Conservation (phyloP, 768 basidiomycete genomes). For the Amyloporia xantha region DNA sequence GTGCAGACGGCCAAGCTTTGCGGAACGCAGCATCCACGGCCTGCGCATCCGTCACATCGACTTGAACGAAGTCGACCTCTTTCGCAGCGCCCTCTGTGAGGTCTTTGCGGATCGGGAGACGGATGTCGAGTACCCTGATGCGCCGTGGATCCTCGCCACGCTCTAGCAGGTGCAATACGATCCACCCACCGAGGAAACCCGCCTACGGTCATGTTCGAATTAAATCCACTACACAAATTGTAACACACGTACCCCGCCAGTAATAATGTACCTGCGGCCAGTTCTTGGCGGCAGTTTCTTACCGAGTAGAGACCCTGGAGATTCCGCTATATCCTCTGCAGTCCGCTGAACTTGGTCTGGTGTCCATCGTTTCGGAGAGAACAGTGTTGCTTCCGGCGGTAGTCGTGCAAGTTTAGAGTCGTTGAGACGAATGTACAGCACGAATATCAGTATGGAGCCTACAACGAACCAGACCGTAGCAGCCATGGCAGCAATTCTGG, state of each 20-base stretch:
- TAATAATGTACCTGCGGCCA: conserved; percentile 67
- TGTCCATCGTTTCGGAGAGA: conserved; percentile 49
- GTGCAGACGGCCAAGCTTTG: conserved; percentile 48
- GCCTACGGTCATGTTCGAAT: conserved; percentile 33
- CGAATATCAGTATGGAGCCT: conserved; percentile 15
- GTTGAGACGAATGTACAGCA: conserved; percentile 43
- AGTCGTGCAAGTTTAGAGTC: conserved; percentile 46
- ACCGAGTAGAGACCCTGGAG: conserved; percentile 25
- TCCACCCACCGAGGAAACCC: conserved; percentile 76
- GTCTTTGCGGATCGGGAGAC: conserved; percentile 51
- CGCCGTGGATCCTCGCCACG: conserved; percentile 63
- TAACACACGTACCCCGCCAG: conserved; percentile 57
- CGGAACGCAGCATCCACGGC: conserved; percentile 57
- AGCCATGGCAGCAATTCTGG: neutral
- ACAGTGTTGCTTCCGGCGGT: conserved; percentile 38
- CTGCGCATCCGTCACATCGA: conserved; percentile 48
- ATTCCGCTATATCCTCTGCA: conserved; percentile 24
- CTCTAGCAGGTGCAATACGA: conserved; percentile 57
- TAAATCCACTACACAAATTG: neutral
- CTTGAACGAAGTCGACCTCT: conserved; percentile 50
- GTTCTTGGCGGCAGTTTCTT: conserved; percentile 59
- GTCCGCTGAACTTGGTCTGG: conserved; percentile 33
- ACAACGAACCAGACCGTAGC: conserved; percentile 6
- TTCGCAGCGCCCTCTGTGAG: conserved; percentile 44
- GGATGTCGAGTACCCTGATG: conserved; percentile 65